Evolutionary conservation across 768 basidiomycete genomes (phyloP), one percentile per base, ranked within the genome.

Genomic region (Collybia nuda): DNA sequence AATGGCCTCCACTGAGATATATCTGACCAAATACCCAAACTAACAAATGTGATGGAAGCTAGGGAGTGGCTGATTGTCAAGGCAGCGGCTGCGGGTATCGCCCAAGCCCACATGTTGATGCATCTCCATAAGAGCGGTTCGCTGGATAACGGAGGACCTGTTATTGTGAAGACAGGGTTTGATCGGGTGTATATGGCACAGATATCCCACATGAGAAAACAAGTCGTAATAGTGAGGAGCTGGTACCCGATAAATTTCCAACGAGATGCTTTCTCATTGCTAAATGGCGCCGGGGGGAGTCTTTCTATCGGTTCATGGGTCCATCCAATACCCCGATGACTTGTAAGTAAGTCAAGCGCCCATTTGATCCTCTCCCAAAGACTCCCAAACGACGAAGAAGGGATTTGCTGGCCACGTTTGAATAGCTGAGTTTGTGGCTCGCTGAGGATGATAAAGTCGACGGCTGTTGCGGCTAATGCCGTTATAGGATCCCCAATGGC

Each of bases 281-380:
- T 11, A 23, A 47, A 47, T 26, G 53, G 62, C n/a, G 53, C 42
- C 14, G 65, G 61, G 24, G 44, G 63, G 47, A 53, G 58, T 47
- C 44, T 55, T 24, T 17, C 26, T 5, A 51, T 55, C 2, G 62
- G 59, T 51, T 67, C 65, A 38, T 68, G 66, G 15, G 61, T 55
- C 69, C 69, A 73, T 26, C 69, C 65, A 6, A 73, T 61, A 14
- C 71, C 68, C 28, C 72, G 62, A 1, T 67, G 62, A 36, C 63
- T 70, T 32, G 57, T 54, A 36, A 63, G 60, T 14, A 73, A 58
- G 37, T 62, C 56, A 17, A 62, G 48, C 19, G 66, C 63, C 70
- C 71, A 72, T 36, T 46, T 47, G 2, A 66, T n/a, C 7, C 68
- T 59, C 8, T 56, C 21, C 21, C 46, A 52, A 28, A 65, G 52